phyloP scores from a whole-genome alignment of 2,329 filamentous ascomycete species.

The Microthyrium microscopicum region DNA sequence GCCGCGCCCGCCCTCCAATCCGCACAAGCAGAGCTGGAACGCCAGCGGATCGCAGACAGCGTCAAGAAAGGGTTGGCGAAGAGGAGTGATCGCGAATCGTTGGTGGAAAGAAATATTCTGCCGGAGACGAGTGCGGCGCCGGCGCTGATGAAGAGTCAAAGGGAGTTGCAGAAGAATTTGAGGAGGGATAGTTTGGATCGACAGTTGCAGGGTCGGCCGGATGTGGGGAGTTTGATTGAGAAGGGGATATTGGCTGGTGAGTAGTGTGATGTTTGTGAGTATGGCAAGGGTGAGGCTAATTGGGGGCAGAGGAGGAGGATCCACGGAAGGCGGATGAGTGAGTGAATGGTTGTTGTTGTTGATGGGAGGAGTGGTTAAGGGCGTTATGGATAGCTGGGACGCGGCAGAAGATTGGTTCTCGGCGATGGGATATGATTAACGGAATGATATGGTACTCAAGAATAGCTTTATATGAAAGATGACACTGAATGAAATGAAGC shows the following conservation, averaged over 20 bases:
- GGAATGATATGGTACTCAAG: no score
- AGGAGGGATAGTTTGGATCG: constrained; percentile 72
- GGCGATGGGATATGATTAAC: no score
- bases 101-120: constrained; percentile 80
- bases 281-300: no score
- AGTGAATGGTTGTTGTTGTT: no score
- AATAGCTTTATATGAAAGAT: no score
- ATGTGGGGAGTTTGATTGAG: constrained; percentile 58
- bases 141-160: constrained; percentile 61
- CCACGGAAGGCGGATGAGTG: no score
- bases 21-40: constrained; percentile 44
- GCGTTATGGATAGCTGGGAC: no score
- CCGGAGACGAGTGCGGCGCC: constrained; percentile 64
- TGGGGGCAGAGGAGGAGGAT: no score
- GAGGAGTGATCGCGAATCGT: constrained; percentile 51
- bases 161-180: constrained; percentile 79
- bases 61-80: constrained; percentile 28
- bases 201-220: constrained; percentile 62
- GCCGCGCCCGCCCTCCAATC: constrained; percentile 51
- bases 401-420: no score
- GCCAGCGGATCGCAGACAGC: constrained; percentile 25
- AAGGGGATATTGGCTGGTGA: constrained; percentile 53
- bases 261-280: no score
- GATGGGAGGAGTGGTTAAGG: no score
- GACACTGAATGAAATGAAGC: no score